Evolutionary conservation across 116 monocot genomes (phyloP).

Genomic region (Posidonia oceanica): DNA sequence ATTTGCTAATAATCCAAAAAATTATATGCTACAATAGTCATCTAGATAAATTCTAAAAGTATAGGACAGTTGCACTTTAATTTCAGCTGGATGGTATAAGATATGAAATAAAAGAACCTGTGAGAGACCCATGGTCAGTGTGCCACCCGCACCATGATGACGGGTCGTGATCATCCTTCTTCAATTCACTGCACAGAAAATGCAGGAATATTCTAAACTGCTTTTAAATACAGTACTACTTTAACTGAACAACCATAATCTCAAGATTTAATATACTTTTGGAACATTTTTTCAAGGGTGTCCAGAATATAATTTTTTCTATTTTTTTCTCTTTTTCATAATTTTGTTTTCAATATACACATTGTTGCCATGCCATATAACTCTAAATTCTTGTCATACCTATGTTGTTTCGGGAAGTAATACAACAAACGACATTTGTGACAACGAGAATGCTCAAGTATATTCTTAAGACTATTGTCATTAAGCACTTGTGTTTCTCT

Average conservation of each 20-base stretch:
- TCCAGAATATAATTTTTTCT: too few relatives aligned
- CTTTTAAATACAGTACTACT: not conserved
- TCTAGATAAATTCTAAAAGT: too few relatives aligned
- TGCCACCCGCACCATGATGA: conserved; percentile 99
- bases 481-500: conserved; percentile 14
- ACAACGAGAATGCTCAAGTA: conserved; percentile 64
- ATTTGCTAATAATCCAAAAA: too few relatives aligned
- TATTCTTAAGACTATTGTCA: conserved; percentile 43
- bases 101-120: conserved; percentile 26
- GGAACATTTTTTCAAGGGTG: too few relatives aligned
- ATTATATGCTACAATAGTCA: too few relatives aligned
- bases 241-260: not conserved
- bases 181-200: conserved; percentile 24
- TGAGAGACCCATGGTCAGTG: conserved; percentile 87
- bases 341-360: not conserved
- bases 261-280: too few relatives aligned
- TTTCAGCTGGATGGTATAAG: not conserved
- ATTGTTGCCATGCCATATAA: not conserved
- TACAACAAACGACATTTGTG: conserved; percentile 93
- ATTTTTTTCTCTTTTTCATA: not conserved
- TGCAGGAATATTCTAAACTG: not conserved
- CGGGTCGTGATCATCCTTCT: conserved; percentile 17
- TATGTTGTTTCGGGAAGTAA: conserved; percentile 63
- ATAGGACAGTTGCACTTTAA: too few relatives aligned
- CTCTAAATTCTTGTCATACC: conserved; percentile 21